Percentiles rank a stretch among this genome's conserved stretches.
These are phyloP conservation scores for Paxillus involutus DNA, from an alignment of 768 basidiomycete genomes.

Conservation along the genomic window DNA sequence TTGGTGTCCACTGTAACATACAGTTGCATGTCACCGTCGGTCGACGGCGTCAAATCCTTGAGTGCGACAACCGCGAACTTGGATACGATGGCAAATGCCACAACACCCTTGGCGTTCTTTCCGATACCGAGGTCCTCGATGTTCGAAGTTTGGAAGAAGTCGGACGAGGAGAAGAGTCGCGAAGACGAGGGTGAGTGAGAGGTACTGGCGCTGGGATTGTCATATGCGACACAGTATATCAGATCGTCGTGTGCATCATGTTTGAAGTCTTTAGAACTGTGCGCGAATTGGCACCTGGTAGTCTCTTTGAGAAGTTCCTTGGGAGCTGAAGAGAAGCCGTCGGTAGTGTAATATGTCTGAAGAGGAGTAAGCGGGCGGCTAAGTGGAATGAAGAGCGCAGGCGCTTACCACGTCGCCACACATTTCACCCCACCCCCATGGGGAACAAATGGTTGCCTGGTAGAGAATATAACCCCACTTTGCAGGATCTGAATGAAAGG, in stretches of 20 bases:
- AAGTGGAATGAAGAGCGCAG: background rate
- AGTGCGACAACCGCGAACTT: constrained; percentile 92
- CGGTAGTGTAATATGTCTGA: constrained; percentile 87
- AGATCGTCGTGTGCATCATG: constrained; percentile 72
- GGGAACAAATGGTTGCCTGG: constrained; percentile 69
- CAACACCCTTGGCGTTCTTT: constrained; percentile 83
- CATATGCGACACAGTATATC: constrained; percentile 90
- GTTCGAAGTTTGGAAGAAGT: constrained; percentile 72
- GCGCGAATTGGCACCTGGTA: constrained; percentile 83
- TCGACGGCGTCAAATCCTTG: constrained; percentile 58
- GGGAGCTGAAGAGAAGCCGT: constrained; percentile 69
- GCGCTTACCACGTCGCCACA: constrained; percentile 72
- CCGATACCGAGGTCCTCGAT: constrained; percentile 86
- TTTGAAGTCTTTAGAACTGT: constrained; percentile 81
- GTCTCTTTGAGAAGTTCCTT: constrained; percentile 67
- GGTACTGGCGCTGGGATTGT: constrained; percentile 46
- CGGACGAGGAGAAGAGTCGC: constrained; percentile 78
- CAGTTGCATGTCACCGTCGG: constrained; percentile 72
- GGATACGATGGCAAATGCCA: constrained; percentile 89
- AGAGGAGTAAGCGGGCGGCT: constrained; percentile 7
- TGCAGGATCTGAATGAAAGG: constrained; percentile 79
- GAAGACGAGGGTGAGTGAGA: constrained; percentile 52
- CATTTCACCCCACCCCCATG: constrained; percentile 47
- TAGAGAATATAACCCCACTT: constrained; percentile 78
- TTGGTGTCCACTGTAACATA: constrained; percentile 85